Evolutionary conservation across 1,284 basidiomycete genomes (phyloP), one percentile per base, ranked within the genome.

Genomic region (Ganoderma resinaceum): DNA sequence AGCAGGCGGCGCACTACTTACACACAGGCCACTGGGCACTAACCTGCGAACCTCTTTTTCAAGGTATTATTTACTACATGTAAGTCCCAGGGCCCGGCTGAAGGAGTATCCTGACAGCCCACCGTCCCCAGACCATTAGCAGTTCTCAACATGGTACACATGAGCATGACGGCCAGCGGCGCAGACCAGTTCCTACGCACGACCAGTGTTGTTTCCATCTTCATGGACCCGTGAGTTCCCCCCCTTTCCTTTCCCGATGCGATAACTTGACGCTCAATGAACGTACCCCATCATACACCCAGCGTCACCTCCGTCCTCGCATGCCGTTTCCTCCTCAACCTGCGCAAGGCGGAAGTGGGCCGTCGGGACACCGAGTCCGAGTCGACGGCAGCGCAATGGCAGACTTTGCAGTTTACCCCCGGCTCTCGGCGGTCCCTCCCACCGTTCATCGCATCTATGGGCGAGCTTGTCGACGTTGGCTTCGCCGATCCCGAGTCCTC

Each of bases 251-350:
- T 12, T 26, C 46, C 26, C 3, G 9, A 31, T n/a, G 18, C n/a
- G 37, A 31, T 26, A 9, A 12, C 40, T 5, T 35, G 7, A 9
- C 12, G 7, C 63, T n/a, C 14, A 14, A 31, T 26, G 9, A 33
- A 20, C 18, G 12, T 20, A 8, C 6, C 43, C 1, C n/a, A n/a
- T 52, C 37, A 35, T 20, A 11, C 23, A 18, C 31, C 6, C 40
- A 64, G 63, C 5, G 40, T 35, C 26, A 64, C 63, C 18, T 64
- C 63, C 11, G 63, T 64, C n/a, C 63, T 64, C 53, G 63, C 63
- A 23, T 58, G 63, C 29, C 55, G 63, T 20, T 46, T 64, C 53
- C 57, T 65, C 8, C 11, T 65, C 20, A 60, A 49, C 31, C 42
- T 65, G 6, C 63, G 57, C 31, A 65, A 23, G 2, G 42, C 58